These are phyloP conservation scores for Aureobasidium subglaciale DNA, from an alignment of 2,329 filamentous ascomycete genomes.

Conservation along the genomic window DNA sequence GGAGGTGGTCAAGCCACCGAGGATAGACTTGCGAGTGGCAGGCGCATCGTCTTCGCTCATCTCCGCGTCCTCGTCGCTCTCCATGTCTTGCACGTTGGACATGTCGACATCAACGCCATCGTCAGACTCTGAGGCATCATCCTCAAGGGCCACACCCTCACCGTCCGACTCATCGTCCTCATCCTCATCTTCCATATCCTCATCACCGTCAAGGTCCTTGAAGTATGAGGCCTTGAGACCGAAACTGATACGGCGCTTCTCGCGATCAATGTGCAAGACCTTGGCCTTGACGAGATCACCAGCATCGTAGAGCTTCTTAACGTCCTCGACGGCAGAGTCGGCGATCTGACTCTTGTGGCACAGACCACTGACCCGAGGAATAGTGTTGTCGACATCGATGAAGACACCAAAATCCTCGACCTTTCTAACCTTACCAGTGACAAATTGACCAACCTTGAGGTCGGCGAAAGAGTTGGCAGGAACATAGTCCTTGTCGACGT, in stretches of 20 bases:
- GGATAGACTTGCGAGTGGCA: conserved; percentile 1
- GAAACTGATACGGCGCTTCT: conserved; percentile 76
- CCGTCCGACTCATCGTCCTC: conserved; percentile 27
- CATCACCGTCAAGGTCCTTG: conserved; percentile 46
- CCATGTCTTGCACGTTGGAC: conserved; percentile 37
- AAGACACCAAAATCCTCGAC: conserved; percentile 95
- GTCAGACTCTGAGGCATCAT: conserved; percentile 30
- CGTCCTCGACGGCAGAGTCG: conserved; percentile 71
- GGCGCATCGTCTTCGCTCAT: conserved; percentile 10
- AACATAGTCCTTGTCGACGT: conserved; percentile 71
- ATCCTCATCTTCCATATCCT: conserved; percentile 35
- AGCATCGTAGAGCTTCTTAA: conserved; percentile 81
- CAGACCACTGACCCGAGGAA: conserved; percentile 77
- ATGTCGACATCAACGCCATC: conserved; percentile 39
- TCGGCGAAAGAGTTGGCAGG: conserved; percentile 68
- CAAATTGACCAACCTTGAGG: conserved; percentile 67
- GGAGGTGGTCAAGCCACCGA: conserved; percentile 53
- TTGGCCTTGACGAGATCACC: conserved; percentile 92
- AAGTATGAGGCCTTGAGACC: conserved; percentile 92
- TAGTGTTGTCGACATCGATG: conserved; percentile 76
- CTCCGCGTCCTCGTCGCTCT: conserved; percentile 42
- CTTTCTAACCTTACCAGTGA: conserved; percentile 87
- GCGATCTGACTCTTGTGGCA: conserved; percentile 92
- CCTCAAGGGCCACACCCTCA: conserved; percentile 28
- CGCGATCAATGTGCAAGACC: conserved; percentile 67